phyloP scores from a whole-genome alignment of 75 land plant species.

The Cunninghamia lanceolata region DNA sequence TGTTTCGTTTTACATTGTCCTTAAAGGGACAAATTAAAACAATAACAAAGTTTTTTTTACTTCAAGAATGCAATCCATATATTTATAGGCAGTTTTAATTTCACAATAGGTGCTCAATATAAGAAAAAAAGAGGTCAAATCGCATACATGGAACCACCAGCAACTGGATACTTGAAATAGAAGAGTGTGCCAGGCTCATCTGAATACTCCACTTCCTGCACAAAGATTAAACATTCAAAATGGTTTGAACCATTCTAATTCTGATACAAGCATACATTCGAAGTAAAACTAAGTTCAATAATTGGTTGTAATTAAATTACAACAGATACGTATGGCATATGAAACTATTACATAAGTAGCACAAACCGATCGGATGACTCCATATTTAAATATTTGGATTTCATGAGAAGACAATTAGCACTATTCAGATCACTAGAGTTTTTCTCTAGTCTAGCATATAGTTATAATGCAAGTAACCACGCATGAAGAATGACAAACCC shows the following conservation, averaged over 20 bases:
- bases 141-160: conserved; percentile 83
- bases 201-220: conserved; percentile 92
- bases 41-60: neutral
- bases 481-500: neutral
- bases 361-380: neutral
- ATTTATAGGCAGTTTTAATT: neutral
- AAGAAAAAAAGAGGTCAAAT: neutral
- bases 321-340: neutral
- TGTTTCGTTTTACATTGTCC: too few species aligned
- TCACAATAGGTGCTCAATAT: neutral
- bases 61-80: neutral
- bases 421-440: neutral
- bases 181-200: conserved; percentile 83
- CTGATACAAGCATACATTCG: neutral
- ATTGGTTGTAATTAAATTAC: neutral
- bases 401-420: neutral
- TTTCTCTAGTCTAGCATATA: neutral
- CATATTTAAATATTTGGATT: neutral
- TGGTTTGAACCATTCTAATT: neutral
- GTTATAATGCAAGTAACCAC: neutral
- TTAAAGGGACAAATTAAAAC: too few species aligned
- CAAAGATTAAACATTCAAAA: neutral
- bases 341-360: neutral
- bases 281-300: neutral
- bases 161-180: conserved; percentile 91